Base-by-base conservation (phyloP, 768 basidiomycete species). In the Mycena crocata region DNA sequence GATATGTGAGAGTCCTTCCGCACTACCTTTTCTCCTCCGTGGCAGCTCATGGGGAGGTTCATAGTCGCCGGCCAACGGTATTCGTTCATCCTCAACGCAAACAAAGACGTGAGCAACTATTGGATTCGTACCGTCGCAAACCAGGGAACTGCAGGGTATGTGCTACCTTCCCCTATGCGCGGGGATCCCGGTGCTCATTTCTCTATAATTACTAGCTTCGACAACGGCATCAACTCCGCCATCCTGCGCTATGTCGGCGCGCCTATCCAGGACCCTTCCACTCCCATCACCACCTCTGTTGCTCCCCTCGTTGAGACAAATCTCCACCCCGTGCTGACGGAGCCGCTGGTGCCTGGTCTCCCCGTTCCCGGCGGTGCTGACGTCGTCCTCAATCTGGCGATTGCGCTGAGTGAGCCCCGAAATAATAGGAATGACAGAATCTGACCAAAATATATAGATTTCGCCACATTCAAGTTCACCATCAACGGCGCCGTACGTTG, bases 21-120 rank as follows among this genome's bases (percentile, higher is more conserved):
- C 35, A 37, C 35, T 8, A 8, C 35, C 9, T 37, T 15, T 37
- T 37, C 35, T 9, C 8, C 31, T 30, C 10, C n/a, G 8, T 6
- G 0, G 12, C 2, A n/a, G 45, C 54, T 24, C 3, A 14, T 34
- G 3, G 21, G 8, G 28, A n/a, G 23, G 19, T 21, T 2, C 24
- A n/a, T n/a, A 57, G 55, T n/a, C 26, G 63, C 68, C 68, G 81
- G 78, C 14, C 81, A 82, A 56, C 76, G 80, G 3, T 83, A 82
- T 64, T 82, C 82, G 2, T 72, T 78, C 34, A 70, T 78, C 17
- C 56, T 86, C 17, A 75, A 75, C 3, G 84, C 85, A 7, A 77
- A 81, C 68, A 77, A 83, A 61, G 64, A 76, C 5, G 74, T 84
- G 5, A 76, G 67, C 35, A 86, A 85, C 68, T 86, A 85, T 71